Conservation (phyloP, 306 rosid genomes). For the Cicer judaicum region DNA sequence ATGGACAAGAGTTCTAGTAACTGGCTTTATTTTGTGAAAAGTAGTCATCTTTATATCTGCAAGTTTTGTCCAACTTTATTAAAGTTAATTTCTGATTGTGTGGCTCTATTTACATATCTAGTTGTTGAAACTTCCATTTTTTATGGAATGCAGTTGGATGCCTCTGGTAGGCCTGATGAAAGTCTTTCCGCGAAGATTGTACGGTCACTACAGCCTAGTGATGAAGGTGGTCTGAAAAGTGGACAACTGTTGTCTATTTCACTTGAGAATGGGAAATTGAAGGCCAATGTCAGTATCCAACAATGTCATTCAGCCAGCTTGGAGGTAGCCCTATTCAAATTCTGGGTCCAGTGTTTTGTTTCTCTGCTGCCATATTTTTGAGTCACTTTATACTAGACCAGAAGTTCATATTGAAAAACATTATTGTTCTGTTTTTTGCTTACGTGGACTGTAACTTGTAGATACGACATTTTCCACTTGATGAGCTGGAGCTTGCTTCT, state of each 20-base stretch:
- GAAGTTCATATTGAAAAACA: slow-evolving; percentile 5
- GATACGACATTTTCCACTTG: slow-evolving; percentile 84
- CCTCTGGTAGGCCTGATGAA: slow-evolving; percentile 91
- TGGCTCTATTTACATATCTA: slow-evolving; percentile 17
- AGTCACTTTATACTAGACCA: slow-evolving; percentile 1
- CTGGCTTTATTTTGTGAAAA: slow-evolving; percentile 11
- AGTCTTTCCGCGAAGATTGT: slow-evolving; percentile 76
- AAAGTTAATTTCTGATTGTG: slow-evolving; percentile 22
- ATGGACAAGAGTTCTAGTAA: not conserved
- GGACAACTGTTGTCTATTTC: slow-evolving; percentile 69
- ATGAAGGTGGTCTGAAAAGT: slow-evolving; percentile 56
- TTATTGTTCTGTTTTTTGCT: slow-evolving; percentile 24
- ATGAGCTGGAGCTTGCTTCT: slow-evolving; percentile 90
- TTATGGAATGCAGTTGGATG: slow-evolving; percentile 73
- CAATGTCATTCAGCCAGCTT: slow-evolving; percentile 82
- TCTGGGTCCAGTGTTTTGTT: slow-evolving; percentile 30
- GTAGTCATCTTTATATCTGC: not conserved
- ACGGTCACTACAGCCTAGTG: slow-evolving; percentile 70
- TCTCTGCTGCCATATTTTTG: slow-evolving; percentile 37
- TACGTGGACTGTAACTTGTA: slow-evolving; percentile 44
- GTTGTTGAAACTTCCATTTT: slow-evolving; percentile 40
- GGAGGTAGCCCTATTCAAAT: slow-evolving; percentile 67
- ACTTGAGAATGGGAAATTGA: slow-evolving; percentile 83
- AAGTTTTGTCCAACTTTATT: slow-evolving; percentile 8
- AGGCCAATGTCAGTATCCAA: slow-evolving; percentile 66